Evolutionary conservation across 1,284 basidiomycete species (phyloP).

Genomic region (Schizopora paradoxa): DNA sequence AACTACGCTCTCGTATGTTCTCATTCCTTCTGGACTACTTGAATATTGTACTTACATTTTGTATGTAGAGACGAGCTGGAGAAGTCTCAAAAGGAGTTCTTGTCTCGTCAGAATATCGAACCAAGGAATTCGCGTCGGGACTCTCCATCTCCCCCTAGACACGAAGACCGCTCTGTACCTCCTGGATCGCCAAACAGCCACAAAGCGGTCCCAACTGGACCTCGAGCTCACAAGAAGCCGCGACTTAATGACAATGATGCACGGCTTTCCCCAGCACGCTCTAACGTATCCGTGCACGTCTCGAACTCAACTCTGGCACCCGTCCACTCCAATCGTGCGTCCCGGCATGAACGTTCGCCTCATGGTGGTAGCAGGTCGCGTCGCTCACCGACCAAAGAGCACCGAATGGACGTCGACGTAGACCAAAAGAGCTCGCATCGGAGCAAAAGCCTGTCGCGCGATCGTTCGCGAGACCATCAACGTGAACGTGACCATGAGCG

Average conservation of each 20-base stretch:
- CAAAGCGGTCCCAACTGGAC: slow-evolving; percentile 60
- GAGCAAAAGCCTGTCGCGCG: slow-evolving; percentile 14
- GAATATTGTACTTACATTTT: slow-evolving; percentile 14
- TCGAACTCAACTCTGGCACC: slow-evolving; percentile 9
- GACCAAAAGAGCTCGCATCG: slow-evolving; percentile 9
- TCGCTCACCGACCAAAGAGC: slow-evolving; percentile 9
- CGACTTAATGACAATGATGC: slow-evolving; percentile 61
- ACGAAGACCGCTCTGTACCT: slow-evolving; percentile 17
- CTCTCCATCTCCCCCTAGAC: slow-evolving; percentile 33
- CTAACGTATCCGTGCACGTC: slow-evolving; percentile 14
- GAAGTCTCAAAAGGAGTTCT: slow-evolving; percentile 59
- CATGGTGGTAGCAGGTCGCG: slow-evolving; percentile 6
- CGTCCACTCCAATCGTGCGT: neutral
- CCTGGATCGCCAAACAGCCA: slow-evolving; percentile 35
- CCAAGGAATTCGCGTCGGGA: slow-evolving; percentile 34
- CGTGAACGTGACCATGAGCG: slow-evolving; percentile 26
- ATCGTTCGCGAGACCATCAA: slow-evolving; percentile 29
- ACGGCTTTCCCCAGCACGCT: slow-evolving; percentile 38
- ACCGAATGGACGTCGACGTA: slow-evolving; percentile 13
- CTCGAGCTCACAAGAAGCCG: slow-evolving; percentile 70
- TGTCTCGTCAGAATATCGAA: slow-evolving; percentile 34
- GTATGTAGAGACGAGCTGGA: slow-evolving; percentile 51
- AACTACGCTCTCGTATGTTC: slow-evolving; percentile 60
- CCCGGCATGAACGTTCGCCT: slow-evolving; percentile 17
- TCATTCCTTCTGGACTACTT: slow-evolving; percentile 7